Evolutionary conservation across 1,284 basidiomycete species (phyloP), one percentile per base, ranked within the genome.

Genomic region (Mycena sp.): DNA sequence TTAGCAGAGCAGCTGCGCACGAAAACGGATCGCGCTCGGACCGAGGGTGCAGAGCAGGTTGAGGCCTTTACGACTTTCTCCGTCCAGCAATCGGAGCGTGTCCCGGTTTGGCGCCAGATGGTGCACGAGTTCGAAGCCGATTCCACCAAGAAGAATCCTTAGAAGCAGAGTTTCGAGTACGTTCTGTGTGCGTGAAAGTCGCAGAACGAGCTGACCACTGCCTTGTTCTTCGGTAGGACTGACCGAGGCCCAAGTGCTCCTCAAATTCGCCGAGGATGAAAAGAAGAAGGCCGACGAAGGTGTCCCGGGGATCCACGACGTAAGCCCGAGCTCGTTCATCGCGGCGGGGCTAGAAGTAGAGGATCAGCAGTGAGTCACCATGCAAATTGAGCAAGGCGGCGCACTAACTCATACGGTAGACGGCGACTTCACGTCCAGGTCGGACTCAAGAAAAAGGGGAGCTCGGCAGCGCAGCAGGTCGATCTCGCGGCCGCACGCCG

Each of bases 291-390:
- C 23, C 14, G 9, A n/a, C 17, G 19, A 9, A 16, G 63, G 63
- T 14, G 43, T 40, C 2, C 41, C 29, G 12, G 16, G 19, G 32
- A 10, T 60, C 16, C 57, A 64, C 38, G 43, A 56, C 26, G 46
- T 60, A 14, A 53, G 48, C 28, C 50, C 58, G 17, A 41, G 43
- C 25, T 25, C 30, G 6, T 64, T 54, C 30, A 38, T 64, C 38
- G 58, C 21, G 21, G 32, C 60, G 21, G 58, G 52, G 29, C 28
- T 51, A 16, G 26, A 51, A 3, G 14, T 64, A 7, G 63, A 60
- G 41, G 63, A 64, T 26, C 35, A 40, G 26, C 63, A 64, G 63
- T 64, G 35, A 46, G 45, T 46, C 11, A n/a, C 32, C 32, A 35
- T 14, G n/a, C n/a, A n/a, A n/a, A n/a, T n/a, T n/a, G n/a, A n/a